phyloP scores from a whole-genome alignment of 345 rosid species.

The Syzygium grande region DNA sequence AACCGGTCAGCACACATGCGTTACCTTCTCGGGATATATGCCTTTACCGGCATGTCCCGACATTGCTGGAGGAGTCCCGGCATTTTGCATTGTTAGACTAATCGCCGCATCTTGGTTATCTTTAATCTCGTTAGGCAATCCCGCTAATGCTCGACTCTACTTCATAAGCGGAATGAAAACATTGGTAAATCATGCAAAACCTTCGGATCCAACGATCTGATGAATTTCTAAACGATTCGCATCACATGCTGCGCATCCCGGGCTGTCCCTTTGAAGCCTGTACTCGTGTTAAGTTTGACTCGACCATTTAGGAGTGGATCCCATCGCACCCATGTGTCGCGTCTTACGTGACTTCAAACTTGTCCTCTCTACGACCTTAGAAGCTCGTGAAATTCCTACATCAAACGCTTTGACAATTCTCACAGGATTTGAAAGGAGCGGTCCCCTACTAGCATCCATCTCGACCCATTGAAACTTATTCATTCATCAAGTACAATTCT shows the following conservation, averaged over 20 bases:
- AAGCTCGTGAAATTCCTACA: neutral
- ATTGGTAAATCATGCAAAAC: neutral
- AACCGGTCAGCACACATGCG: accelerated
- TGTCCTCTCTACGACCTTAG: neutral
- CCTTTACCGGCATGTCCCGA: neutral
- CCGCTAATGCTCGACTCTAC: neutral
- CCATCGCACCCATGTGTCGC: neutral
- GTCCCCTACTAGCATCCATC: neutral
- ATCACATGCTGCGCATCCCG: neutral
- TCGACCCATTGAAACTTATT: accelerated
- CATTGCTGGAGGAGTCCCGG: neutral
- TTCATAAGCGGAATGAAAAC: neutral
- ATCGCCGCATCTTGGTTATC: neutral
- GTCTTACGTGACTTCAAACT: neutral
- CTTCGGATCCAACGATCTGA: neutral
- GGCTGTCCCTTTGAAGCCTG: neutral
- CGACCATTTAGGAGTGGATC: neutral
- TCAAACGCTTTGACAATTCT: accelerated
- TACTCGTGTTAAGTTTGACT: neutral
- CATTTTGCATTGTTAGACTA: neutral
- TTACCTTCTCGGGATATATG: neutral
- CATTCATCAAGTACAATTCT: accelerated
- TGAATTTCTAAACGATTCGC: neutral
- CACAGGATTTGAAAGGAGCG: neutral
- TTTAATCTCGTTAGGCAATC: neutral